phyloP scores from a whole-genome alignment of 331 rosid species.

The Pyrus hybrid region DNA sequence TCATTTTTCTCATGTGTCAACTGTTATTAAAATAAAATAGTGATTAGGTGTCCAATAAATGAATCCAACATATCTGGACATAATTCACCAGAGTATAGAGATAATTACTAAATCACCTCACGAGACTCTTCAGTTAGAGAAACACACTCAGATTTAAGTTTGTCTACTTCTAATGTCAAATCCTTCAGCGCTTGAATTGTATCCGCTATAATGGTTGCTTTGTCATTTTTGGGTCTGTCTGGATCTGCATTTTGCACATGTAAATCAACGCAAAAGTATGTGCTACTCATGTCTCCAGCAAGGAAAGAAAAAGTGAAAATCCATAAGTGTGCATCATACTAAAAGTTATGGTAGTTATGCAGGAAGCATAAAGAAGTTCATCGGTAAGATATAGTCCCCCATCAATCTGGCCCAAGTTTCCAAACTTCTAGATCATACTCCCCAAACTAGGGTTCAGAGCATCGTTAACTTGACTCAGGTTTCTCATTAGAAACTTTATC shows the following conservation, averaged over 20 bases:
- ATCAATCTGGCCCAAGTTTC: neutral
- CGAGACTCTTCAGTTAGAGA: constrained; percentile 71
- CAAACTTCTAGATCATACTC: neutral
- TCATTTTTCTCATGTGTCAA: constrained; percentile 41
- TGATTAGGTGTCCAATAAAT: constrained; percentile 6
- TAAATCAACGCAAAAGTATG: neutral
- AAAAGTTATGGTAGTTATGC: neutral
- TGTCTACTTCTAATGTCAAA: constrained; percentile 69
- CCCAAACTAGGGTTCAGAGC: neutral
- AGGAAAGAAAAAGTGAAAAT: neutral
- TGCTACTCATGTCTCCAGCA: neutral
- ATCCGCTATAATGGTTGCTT: constrained; percentile 70
- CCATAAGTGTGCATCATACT: neutral
- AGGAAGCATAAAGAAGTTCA: neutral
- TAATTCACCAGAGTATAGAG: neutral
- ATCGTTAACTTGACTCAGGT: too few species aligned
- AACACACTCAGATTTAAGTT: constrained; percentile 57
- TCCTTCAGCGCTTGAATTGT: constrained; percentile 86
- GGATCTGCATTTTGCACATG: constrained; percentile 57
- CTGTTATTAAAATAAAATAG: constrained; percentile 25
- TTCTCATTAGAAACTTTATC: too few species aligned
- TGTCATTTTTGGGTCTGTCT: constrained; percentile 87
- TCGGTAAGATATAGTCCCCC: neutral
- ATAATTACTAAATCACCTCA: constrained; percentile 41
- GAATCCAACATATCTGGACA: neutral